Evolutionary conservation across 495 filamentous ascomycete species (phyloP).

Genomic region (Cudoniella acicularis): DNA sequence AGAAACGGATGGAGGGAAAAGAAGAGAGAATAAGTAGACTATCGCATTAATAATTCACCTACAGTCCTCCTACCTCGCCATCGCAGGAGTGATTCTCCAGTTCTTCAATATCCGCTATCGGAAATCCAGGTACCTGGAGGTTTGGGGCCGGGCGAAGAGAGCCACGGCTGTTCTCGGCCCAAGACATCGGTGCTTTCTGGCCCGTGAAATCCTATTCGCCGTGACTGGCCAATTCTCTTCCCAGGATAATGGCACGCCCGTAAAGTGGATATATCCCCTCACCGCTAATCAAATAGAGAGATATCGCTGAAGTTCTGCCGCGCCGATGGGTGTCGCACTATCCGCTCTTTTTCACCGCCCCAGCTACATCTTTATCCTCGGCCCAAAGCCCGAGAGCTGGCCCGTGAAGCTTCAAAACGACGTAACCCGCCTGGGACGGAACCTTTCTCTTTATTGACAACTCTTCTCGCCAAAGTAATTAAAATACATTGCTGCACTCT

Average conservation of each 20-base stretch:
- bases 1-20: slow-evolving; percentile 9
- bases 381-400: slow-evolving; percentile 3
- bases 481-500: too few species aligned
- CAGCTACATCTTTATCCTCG: slow-evolving; percentile 6
- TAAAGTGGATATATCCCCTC: background rate
- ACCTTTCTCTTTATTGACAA: background rate
- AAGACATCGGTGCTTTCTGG: background rate
- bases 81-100: background rate
- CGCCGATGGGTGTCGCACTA: background rate
- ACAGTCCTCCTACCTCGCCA: background rate
- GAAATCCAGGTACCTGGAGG: too few species aligned
- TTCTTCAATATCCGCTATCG: slow-evolving; percentile 15
- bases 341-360: background rate
- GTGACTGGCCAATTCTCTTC: slow-evolving; percentile 15
- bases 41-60: slow-evolving; percentile 1
- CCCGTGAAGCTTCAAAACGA: slow-evolving; percentile 1
- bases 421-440: background rate
- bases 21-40: slow-evolving; percentile 14
- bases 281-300: background rate
- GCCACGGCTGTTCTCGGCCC: slow-evolving; percentile 17
- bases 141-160: too few species aligned
- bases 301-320: background rate
- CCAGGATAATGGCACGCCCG: background rate
- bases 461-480: background rate
- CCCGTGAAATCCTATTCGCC: background rate